Evolutionary conservation across 305 asterid species (phyloP).

Genomic region (Fraxinus sp.): DNA sequence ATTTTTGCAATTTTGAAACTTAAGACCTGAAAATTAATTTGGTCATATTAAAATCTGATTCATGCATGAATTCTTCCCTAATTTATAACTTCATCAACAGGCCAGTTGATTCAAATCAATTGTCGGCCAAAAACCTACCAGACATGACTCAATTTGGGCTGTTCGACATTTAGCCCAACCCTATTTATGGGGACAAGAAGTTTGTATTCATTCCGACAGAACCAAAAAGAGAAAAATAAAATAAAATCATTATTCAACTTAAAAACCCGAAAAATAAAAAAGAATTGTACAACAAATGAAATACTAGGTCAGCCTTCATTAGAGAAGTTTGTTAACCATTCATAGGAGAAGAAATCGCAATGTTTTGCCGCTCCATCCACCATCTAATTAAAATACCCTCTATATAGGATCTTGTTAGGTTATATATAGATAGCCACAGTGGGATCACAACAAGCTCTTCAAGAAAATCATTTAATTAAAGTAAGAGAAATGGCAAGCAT

Average conservation of each 20-base stretch:
- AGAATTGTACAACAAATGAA: neutral
- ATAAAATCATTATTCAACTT: neutral
- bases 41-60: too few relatives aligned
- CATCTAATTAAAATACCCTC: neutral
- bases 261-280: neutral
- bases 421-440: neutral
- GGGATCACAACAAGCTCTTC: neutral
- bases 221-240: too few relatives aligned
- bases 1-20: too few relatives aligned
- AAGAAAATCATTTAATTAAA: neutral
- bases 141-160: neutral
- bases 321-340: neutral
- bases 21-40: too few relatives aligned
- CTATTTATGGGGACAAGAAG: too few relatives aligned
- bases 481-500: neutral
- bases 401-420: neutral
- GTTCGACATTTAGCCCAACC: neutral
- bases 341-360: conserved; percentile 30
- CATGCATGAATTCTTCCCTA: too few relatives aligned
- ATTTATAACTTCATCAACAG: too few relatives aligned
- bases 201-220: too few relatives aligned
- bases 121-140: neutral
- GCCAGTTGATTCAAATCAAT: too few relatives aligned
- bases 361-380: conserved; percentile 6
- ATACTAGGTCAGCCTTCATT: conserved; percentile 17